phyloP scores from a whole-genome alignment of 176 grass and related monocot species.

The Tillandsia fasciculata region DNA sequence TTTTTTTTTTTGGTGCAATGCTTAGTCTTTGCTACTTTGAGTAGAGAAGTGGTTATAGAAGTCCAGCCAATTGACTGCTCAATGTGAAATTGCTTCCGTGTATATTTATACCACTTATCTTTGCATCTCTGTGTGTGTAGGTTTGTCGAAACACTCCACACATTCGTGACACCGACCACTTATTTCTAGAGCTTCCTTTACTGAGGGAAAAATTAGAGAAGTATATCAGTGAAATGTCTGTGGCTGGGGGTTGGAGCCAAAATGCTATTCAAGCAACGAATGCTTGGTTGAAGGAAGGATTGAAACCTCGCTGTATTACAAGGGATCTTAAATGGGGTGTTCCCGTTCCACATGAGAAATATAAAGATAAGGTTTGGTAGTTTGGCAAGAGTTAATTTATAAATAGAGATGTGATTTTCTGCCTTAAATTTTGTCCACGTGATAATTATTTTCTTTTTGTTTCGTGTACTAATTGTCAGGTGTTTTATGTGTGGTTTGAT shows the following conservation, averaged over 20 bases:
- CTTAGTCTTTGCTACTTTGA: too few relatives aligned
- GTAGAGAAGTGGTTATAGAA: too few relatives aligned
- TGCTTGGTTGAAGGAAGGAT: slow-evolving; percentile 95
- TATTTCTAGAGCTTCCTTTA: slow-evolving; percentile 91
- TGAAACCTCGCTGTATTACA: slow-evolving; percentile 86
- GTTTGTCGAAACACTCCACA: slow-evolving; percentile 65
- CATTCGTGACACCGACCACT: slow-evolving; percentile 87
- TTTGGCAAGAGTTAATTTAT: neutral
- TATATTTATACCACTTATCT: neutral
- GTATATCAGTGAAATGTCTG: slow-evolving; percentile 77
- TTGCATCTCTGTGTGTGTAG: slow-evolving; percentile 22
- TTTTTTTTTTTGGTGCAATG: too few relatives aligned
- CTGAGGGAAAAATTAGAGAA: slow-evolving; percentile 68
- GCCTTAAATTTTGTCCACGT: neutral
- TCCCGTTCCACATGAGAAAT: slow-evolving; percentile 89
- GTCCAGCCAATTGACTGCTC: too few relatives aligned
- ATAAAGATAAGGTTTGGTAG: slow-evolving; percentile 72
- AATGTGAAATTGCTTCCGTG: neutral
- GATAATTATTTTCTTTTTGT: slow-evolving; percentile 3
- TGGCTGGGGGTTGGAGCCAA: slow-evolving; percentile 90
- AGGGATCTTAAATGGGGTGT: slow-evolving; percentile 99
- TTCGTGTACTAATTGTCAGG: slow-evolving; percentile 38
- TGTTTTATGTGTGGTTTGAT: slow-evolving; percentile 99
- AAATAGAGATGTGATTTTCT: neutral
- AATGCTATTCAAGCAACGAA: slow-evolving; percentile 98